phyloP scores from a whole-genome alignment of 352 stramenopile species.

The Globisporangium camurandrum region DNA sequence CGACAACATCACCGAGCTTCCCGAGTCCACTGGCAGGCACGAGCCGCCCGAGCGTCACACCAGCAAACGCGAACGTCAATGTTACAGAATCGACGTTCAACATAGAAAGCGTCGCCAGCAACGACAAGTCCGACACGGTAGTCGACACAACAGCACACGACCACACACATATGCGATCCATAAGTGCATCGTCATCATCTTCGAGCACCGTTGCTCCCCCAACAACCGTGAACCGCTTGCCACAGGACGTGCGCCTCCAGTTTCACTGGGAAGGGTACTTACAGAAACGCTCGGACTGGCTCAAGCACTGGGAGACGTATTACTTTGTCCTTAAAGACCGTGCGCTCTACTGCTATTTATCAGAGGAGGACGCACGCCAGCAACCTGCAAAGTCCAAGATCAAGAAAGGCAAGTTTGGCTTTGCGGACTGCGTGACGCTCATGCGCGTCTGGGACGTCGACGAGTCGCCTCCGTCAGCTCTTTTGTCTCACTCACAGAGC shows the following conservation, averaged over 20 bases:
- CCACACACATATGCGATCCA: no score
- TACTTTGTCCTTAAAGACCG: slow-evolving; percentile 74
- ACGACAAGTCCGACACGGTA: background rate
- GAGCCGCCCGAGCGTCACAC: background rate
- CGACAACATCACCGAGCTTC: slow-evolving; percentile 6
- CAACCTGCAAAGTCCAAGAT: slow-evolving; percentile 84
- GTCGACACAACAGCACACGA: no score
- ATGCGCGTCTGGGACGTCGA: slow-evolving; percentile 71
- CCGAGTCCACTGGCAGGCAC: slow-evolving; percentile 11
- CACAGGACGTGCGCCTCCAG: slow-evolving; percentile 33
- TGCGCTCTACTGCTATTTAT: slow-evolving; percentile 77
- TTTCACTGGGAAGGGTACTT: slow-evolving; percentile 84
- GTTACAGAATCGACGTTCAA: no score
- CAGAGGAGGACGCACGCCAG: slow-evolving; percentile 64
- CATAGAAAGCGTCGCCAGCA: background rate
- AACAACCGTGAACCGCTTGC: slow-evolving; percentile 7
- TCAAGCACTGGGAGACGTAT: slow-evolving; percentile 88
- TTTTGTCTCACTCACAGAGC: background rate
- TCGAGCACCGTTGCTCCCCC: background rate
- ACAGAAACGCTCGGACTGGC: slow-evolving; percentile 85
- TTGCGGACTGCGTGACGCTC: slow-evolving; percentile 71
- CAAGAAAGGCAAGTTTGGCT: slow-evolving; percentile 85
- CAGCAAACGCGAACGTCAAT: no score
- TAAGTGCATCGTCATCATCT: no score
- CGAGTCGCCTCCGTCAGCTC: slow-evolving; percentile 15